Percentiles rank a stretch among this genome's conserved stretches.
These are phyloP conservation scores for Elsinoe arachidis DNA, from an alignment of 2,329 filamentous ascomycete species.

Conservation along the genomic window DNA sequence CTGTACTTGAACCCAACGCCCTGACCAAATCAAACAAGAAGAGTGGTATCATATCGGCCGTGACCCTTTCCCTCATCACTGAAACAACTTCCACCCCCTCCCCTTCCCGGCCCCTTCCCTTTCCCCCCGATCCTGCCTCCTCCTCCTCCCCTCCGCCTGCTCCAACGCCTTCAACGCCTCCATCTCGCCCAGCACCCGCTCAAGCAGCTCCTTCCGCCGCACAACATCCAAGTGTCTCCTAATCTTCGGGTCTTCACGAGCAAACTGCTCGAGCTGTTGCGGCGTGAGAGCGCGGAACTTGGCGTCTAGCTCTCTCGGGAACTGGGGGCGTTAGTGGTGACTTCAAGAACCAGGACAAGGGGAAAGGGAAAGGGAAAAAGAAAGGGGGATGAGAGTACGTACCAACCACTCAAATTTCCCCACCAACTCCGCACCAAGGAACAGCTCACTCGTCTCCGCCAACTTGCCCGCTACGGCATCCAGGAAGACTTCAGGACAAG, in stretches of 20 bases:
- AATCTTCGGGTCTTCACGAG: conserved; percentile 86
- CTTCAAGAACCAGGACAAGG: too few relatives aligned
- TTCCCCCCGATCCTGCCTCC: conserved; percentile 25
- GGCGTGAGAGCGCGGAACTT: conserved; percentile 63
- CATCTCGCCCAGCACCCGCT: conserved; percentile 92
- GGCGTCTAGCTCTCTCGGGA: conserved; percentile 83
- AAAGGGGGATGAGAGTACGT: conserved; percentile 18
- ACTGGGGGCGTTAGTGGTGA: conserved; percentile 35
- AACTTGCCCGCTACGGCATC: conserved; percentile 93
- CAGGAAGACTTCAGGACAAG: conserved; percentile 96
- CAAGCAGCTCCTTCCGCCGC: conserved; percentile 79
- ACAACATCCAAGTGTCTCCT: conserved; percentile 85
- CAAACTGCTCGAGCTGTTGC: conserved; percentile 79
- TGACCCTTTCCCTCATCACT: conserved; percentile 9
- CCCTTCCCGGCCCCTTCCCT: conserved; percentile 17
- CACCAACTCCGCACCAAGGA: conserved; percentile 92
- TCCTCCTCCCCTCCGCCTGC: conserved; percentile 30
- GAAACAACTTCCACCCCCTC: conserved; percentile 9
- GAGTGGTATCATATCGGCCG: conserved; percentile 11
- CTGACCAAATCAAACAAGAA: neutral
- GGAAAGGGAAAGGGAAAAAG: neutral
- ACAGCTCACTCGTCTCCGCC: conserved; percentile 87
- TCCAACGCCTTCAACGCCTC: conserved; percentile 81
- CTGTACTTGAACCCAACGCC: neutral
- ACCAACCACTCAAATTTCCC: conserved; percentile 92